Conservation (phyloP, 108 stramenopile genomes). For the Cyclotella baltica region DNA sequence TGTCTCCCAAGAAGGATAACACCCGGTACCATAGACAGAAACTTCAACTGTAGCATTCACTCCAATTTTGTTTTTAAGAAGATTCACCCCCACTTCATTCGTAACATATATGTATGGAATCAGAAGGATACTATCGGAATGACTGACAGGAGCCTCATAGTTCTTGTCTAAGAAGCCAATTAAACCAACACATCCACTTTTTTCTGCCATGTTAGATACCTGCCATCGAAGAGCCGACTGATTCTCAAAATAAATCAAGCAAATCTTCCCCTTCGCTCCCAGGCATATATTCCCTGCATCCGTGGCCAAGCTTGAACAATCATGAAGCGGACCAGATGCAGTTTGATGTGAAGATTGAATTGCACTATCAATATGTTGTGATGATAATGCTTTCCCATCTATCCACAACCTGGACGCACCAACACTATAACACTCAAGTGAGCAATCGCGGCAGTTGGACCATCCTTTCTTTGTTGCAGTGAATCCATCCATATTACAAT, state of each 20-base stretch:
- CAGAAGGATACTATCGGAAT: background rate
- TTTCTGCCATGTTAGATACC: background rate
- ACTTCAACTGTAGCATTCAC: background rate
- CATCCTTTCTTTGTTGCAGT: background rate
- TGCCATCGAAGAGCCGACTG: background rate
- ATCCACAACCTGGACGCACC: background rate
- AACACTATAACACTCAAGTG: background rate
- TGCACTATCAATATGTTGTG: background rate
- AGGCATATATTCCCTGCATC: background rate
- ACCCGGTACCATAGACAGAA: background rate
- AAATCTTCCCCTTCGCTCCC: background rate
- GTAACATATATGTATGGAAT: background rate
- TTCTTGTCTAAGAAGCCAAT: background rate
- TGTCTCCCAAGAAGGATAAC: background rate
- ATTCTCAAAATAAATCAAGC: background rate
- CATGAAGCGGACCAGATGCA: background rate
- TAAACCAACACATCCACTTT: conserved; percentile 1
- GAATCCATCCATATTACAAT: background rate
- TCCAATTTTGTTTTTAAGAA: background rate
- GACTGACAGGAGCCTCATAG: background rate
- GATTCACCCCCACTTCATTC: background rate
- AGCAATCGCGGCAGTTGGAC: background rate
- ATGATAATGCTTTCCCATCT: background rate
- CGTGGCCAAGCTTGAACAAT: background rate
- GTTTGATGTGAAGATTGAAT: background rate